Base-by-base conservation (phyloP, 2,329 filamentous ascomycete genomes). In the Ophiostoma sp. region DNA sequence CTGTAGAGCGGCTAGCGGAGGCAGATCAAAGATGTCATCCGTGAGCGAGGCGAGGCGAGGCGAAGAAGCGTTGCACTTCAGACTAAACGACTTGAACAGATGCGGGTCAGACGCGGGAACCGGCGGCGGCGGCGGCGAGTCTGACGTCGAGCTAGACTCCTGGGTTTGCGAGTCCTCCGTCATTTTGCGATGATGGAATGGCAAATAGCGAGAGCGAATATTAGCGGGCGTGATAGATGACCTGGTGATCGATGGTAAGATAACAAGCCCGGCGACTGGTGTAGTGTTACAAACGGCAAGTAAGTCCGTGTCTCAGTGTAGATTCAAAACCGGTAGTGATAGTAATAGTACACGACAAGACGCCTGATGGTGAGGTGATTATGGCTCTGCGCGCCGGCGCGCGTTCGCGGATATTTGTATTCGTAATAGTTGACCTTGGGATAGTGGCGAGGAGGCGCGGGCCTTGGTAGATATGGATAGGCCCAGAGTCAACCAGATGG, bases 1-100 rank as follows among this genome's bases (percentile, higher is more conserved):
- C 75, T 89, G 90, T 75, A 98, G 84, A 5, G 93, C 93, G 2
- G 87, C 87, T 66, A 89, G 82, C 3, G 92, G 87, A 0, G 87
- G 81, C 70, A 97, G 83, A 66, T 85, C 85, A 78, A 90, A 91
- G 71, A 96, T 84, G 76, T 93, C 89, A 77, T 90, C 83, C 49
- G 68, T 65, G 12, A 72, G 69, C 78, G 75, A 72, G 2, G 69
- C 69, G 1, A 73, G 69, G 47, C 66, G 68, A 4, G 70, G 69
- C 2, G 72, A 72, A 2, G 70, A 60, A 4, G 47, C 66, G 16
- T 70, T 68, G 40, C 60, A 12, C 14, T 12, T 8, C 36, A 64
- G 18, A 45, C 16, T n/a, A 6, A 49, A 55, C 3, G 27, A 36
- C 4, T 71, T 69, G 14, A 52, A 66, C 71, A 80, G 72, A 68